phyloP scores from a whole-genome alignment of 768 basidiomycete genomes.

The Lactifluus hygrophoroides region DNA sequence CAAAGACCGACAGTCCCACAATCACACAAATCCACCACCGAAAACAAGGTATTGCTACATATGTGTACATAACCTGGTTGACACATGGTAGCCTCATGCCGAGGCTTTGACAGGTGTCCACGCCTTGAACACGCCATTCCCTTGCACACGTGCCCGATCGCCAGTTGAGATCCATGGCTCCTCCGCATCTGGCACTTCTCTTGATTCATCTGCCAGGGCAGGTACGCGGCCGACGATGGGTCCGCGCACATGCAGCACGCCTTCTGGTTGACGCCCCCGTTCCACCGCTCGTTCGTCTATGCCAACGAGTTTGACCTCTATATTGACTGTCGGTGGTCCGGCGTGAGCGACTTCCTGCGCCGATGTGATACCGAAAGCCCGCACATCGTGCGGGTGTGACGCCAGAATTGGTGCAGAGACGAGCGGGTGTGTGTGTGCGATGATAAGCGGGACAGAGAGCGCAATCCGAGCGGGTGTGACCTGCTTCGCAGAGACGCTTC shows the following conservation, averaged over 20 bases:
- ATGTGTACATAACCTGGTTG: too few relatives aligned
- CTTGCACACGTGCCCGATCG: constrained; percentile 27
- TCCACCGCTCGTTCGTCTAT: constrained; percentile 61
- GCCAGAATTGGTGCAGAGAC: constrained; percentile 74
- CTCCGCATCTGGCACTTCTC: constrained; percentile 19
- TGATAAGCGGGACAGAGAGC: constrained; percentile 69
- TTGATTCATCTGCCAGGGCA: constrained; percentile 34
- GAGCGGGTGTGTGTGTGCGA: constrained; percentile 49
- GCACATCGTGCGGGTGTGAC: constrained; percentile 78
- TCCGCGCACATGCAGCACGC: constrained; percentile 55
- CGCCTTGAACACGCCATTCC: constrained; percentile 33
- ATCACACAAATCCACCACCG: too few relatives aligned
- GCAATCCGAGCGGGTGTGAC: constrained; percentile 62
- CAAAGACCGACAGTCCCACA: too few relatives aligned
- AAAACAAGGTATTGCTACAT: too few relatives aligned
- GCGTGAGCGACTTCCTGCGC: constrained; percentile 41
- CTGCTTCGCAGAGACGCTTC: constrained; percentile 40
- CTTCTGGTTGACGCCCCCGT: constrained; percentile 55
- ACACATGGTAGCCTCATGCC: not conserved
- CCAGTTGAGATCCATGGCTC: constrained; percentile 27
- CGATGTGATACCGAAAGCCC: constrained; percentile 40
- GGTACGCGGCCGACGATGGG: constrained; percentile 63
- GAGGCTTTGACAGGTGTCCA: not conserved
- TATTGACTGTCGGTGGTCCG: constrained; percentile 75
- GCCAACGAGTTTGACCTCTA: constrained; percentile 71